Evolutionary conservation across 345 rosid species (phyloP), one percentile per base, ranked within the genome.

Genomic region (Eucalyptus globulus): DNA sequence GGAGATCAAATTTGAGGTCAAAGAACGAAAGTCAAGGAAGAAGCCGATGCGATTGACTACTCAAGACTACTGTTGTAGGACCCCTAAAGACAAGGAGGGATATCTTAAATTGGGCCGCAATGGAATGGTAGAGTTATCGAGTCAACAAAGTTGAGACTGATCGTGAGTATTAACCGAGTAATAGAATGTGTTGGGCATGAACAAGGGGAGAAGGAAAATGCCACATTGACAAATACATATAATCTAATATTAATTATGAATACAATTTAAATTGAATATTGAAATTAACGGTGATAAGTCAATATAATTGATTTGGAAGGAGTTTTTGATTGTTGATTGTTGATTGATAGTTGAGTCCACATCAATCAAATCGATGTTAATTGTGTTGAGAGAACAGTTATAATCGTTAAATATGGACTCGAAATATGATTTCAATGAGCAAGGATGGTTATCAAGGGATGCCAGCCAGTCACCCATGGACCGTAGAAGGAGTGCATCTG

Each of bases 211-310:
- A 24, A 4, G 6, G 3, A 56, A 56, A 56, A 22, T 9, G 62
- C 27, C 0, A 24, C 0, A 3, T 13, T 27, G 8, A 60, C 16
- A 0, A 0, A 0, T 13, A 6, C 34, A 27, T 62, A 29, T 62
- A 14, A 27, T 62, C 1, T 27, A 0, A 29, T 27, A 27, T 12
- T 3, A 0, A 60, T 60, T 1, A 4, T 27, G 9, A 27, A 27
- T 3, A 29, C 0, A 27, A 12, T 62, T 11, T 27, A 27, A 29
- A 29, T 62, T 0, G 0, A 62, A 62, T 0, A 0, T 62, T 0
- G 7, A 3, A 62, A 13, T 0, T 62, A 29, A 29, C 0, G 31
- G 0, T 6, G 8, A 27, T 13, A 60, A 27, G 67, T 13, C 2
- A 60, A 27, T 60, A 27, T 29, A 27, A 60, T 60, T 60, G 14